These are phyloP conservation scores for Panicum virgatum DNA, from an alignment of 202 grass and related monocot species.

Conservation along the genomic window DNA sequence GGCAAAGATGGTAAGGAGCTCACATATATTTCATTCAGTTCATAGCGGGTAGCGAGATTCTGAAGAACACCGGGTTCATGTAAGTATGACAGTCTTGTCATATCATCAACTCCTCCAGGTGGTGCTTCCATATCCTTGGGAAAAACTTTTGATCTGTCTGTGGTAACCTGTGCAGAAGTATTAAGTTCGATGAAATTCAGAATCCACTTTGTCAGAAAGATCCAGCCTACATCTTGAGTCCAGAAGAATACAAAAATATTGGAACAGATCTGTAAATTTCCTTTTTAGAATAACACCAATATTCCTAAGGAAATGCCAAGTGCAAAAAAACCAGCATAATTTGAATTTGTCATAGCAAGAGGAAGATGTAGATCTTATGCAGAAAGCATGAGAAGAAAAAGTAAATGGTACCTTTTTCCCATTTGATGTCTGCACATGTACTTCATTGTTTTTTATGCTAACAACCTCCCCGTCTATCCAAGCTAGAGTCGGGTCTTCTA, in stretches of 20 bases:
- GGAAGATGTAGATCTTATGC: constrained; percentile 1
- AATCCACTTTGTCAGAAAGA: constrained; percentile 23
- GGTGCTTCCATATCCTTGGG: constrained; percentile 93
- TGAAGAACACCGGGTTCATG: constrained; percentile 99
- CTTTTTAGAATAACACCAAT: constrained; percentile 27
- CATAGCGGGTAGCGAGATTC: constrained; percentile 94
- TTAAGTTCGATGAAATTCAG: constrained; percentile 19
- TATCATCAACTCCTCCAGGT: constrained; percentile 97
- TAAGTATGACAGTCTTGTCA: constrained; percentile 99
- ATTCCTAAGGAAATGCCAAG: constrained; percentile 32
- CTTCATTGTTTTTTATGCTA: constrained; percentile 72
- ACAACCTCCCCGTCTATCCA: constrained; percentile 95
- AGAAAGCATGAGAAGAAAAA: constrained; percentile 29
- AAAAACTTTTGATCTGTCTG: constrained; percentile 85
- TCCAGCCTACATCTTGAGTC: neutral
- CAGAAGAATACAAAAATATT: constrained; percentile 30
- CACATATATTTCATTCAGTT: constrained; percentile 99
- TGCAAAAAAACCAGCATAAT: constrained; percentile 24
- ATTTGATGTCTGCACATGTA: constrained; percentile 79
- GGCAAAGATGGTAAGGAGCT: constrained; percentile 29
- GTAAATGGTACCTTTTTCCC: constrained; percentile 70
- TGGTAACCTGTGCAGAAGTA: constrained; percentile 67
- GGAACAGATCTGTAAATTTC: neutral
- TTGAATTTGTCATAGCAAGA: constrained; percentile 27
- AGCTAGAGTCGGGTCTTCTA: constrained; percentile 76